Evolutionary conservation across 176 grass and related monocot species (phyloP), one percentile per base, ranked within the genome.

Genomic region (Otatea glauca): DNA sequence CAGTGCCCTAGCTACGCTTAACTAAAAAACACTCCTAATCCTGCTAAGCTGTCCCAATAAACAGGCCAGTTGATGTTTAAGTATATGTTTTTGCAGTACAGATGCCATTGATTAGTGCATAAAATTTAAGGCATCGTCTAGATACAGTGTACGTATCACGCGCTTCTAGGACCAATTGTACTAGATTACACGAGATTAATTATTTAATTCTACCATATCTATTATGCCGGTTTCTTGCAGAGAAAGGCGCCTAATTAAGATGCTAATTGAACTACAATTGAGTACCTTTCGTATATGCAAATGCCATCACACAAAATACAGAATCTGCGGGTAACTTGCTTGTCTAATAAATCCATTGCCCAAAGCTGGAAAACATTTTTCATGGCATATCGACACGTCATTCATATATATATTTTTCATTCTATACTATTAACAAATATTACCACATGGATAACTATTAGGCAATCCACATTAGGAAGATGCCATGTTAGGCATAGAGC

Each of bases 211-310:
- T 18, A 37, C 15, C 17, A 24, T 73, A 49, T 50, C 21, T 63
- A 43, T 63, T 74, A 24, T 68, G 24, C 45, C 21, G 43, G 35
- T 86, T 87, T 81, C 35, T 56, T 86, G 47, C 10, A 74, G 37
- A 15, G 23, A 66, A 59, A 68, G 34, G 77, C 17, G 67, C 66
- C 69, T 44, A 71, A 63, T 41, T 39, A 58, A 61, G 25, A 59
- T 32, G 64, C 53, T 59, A 63, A 70, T 70, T 77, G 77, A 77
- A 63, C 51, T 70, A 77, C 51, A 51, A 42, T 83, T 62, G 29
- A 62, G 72, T 83, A 72, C 49, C 72, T 83, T 88, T 88, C 51
- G 79, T 83, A 88, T 77, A 77, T 88, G 79, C 79, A 83, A 88
- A 83, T 83, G 64, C 72, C 41, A 76, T 61, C 78, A 76, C 49